Conservation (phyloP, 192 early-diverging fungal species). For the Pilobolus umbonatus region DNA sequence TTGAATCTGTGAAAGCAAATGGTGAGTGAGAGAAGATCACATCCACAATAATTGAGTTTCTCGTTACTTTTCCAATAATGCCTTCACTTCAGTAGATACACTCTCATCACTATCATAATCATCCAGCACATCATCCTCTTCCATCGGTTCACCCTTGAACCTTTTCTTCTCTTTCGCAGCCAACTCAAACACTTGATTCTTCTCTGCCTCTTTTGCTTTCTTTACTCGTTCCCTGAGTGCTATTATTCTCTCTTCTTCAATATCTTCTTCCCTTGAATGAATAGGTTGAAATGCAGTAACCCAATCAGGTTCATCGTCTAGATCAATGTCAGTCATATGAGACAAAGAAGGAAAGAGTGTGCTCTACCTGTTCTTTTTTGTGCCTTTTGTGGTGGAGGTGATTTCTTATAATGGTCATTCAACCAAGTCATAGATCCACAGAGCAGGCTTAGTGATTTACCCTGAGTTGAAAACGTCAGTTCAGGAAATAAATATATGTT, state of each 20-base stretch:
- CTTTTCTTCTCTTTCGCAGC: conserved; percentile 13
- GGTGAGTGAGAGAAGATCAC: not conserved
- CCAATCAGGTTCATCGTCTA: conserved; percentile 42
- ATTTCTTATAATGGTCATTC: conserved; percentile 40
- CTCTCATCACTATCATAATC: conserved; percentile 62
- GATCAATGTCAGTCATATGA: not conserved
- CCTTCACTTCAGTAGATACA: conserved; percentile 37
- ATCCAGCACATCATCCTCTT: conserved; percentile 42
- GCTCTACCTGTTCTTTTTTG: not conserved
- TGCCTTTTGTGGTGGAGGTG: not conserved
- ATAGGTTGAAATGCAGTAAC: conserved; percentile 27
- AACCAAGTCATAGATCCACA: conserved; percentile 86
- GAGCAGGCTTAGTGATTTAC: conserved; percentile 85
- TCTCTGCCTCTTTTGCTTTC: conserved; percentile 11
- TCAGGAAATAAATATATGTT: not conserved
- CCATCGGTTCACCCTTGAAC: not conserved
- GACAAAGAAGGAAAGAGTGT: not conserved
- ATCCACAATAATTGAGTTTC: not conserved
- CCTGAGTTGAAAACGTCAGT: conserved; percentile 38
- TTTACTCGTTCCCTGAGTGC: conserved; percentile 36
- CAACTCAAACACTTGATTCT: conserved; percentile 6
- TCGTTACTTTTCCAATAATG: conserved; percentile 44
- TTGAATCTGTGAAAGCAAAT: not conserved
- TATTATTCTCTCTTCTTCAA: conserved; percentile 5
- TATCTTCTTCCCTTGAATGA: conserved; percentile 1